Evolutionary conservation across 2,329 filamentous ascomycete species (phyloP), one percentile per base, ranked within the genome.

Genomic region (Exophiala sp.): DNA sequence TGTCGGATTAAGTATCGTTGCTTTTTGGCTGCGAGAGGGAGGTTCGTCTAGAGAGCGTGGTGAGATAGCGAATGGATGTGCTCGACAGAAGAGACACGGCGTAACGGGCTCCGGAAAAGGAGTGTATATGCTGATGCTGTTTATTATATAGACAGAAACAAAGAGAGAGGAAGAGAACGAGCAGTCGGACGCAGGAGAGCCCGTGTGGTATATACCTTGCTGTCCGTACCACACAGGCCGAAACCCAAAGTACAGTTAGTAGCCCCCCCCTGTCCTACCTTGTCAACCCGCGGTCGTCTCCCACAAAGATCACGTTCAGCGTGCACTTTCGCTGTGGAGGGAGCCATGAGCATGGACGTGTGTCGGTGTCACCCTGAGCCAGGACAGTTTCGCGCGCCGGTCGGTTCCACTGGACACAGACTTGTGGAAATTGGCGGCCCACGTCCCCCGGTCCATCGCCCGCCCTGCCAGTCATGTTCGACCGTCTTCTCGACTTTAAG

Each of bases 311-410:
- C 5, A 9, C 5, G 10, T 13, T 9, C 14, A 34, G 10, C 8
- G 30, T 34, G 6, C 14, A 18, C 7, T 18, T 6, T 19, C 34
- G 14, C 6, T 19, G 6, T 34, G 14, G 14, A 13, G 11, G 5
- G 30, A 18, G 34, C 29, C 39, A 43, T 21, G 34, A 49, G 19
- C 30, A 14, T 49, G 40, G 22, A 19, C 9, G 3, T 7, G 35
- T 38, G 35, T 38, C 35, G 14, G 13, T 18, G 35, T 38, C 35
- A 19, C 4, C 19, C 19, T 19, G 24, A 55, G 39, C 46, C 43
- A 44, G 46, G 48, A 46, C 47, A 56, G 53, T 43, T 50, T 53
- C 47, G 53, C 34, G 38, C 41, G 38, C 37, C 35, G 35, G n/a
- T 41, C 32, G 41, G 52, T 27, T 50, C 41, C 46, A 53, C 51